A percentile compares a stretch with the other conserved stretches of the same genome.
Conservation (phyloP, 805 yeast genomes). For the Helenozyma rhizophorensis region DNA sequence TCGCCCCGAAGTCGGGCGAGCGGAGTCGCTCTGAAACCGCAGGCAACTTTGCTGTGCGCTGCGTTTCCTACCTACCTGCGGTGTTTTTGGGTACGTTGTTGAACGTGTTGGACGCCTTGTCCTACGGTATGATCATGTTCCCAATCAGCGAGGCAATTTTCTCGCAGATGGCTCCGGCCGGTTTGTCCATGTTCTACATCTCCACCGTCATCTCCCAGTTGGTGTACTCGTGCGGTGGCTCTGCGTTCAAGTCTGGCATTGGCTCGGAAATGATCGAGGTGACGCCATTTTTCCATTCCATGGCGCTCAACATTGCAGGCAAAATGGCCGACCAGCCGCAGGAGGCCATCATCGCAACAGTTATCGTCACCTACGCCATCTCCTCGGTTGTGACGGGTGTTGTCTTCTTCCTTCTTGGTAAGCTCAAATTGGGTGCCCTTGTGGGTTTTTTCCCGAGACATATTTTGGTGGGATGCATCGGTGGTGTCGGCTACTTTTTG, state of each 20-base stretch:
- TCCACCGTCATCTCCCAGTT: conserved; percentile 88
- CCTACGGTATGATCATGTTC: conserved; percentile 97
- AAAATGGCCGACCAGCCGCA: conserved; percentile 42
- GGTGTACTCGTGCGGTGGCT: conserved; percentile 85
- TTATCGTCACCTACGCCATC: conserved; percentile 78
- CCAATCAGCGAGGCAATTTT: conserved; percentile 83
- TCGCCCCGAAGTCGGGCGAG: neutral
- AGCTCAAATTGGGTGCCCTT: conserved; percentile 71
- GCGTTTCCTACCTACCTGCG: conserved; percentile 61
- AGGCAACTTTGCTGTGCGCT: conserved; percentile 23
- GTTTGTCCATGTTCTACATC: conserved; percentile 89
- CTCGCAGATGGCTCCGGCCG: conserved; percentile 77
- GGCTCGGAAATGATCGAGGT: conserved; percentile 99
- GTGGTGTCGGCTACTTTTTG: conserved; percentile 95
- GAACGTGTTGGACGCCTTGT: conserved; percentile 86
- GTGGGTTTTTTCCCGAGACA: conserved; percentile 97
- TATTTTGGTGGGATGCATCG: conserved; percentile 93
- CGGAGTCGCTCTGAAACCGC: neutral
- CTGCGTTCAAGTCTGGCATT: conserved; percentile 83
- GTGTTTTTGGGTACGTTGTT: conserved; percentile 80
- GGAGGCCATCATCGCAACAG: conserved; percentile 70
- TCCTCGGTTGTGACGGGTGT: conserved; percentile 84
- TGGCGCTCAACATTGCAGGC: conserved; percentile 71
- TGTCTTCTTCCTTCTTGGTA: conserved; percentile 74
- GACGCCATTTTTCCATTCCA: conserved; percentile 96